phyloP scores from a whole-genome alignment of 345 rosid species.

The Bruguiera sexangula region DNA sequence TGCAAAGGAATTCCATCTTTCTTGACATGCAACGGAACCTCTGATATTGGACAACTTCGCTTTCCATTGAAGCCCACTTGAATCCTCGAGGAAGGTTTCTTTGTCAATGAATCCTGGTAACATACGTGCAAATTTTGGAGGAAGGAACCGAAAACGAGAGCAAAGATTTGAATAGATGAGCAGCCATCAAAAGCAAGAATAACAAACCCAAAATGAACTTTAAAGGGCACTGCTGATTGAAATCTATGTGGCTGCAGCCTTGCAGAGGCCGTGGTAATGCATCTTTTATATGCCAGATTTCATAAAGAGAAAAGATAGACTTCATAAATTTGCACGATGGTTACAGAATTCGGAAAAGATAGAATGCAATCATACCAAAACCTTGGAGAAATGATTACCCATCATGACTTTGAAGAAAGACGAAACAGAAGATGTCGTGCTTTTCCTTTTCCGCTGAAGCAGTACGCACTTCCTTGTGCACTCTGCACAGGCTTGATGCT shows the following conservation, averaged over 20 bases:
- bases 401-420: constrained; percentile 47
- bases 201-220: neutral
- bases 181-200: neutral
- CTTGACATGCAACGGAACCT: constrained; percentile 28
- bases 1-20: constrained; percentile 40
- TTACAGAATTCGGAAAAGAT: no score
- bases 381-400: constrained; percentile 19
- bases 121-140: constrained; percentile 34
- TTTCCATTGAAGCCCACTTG: constrained; percentile 29
- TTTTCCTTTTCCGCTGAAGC: constrained; percentile 17
- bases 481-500: constrained; percentile 24
- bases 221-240: neutral
- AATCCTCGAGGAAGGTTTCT: constrained; percentile 32
- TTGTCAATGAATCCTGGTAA: constrained; percentile 21
- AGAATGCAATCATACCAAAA: constrained; percentile 26
- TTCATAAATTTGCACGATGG: no score
- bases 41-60: constrained; percentile 19
- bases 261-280: neutral
- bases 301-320: no score
- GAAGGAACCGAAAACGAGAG: constrained; percentile 35
- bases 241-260: neutral
- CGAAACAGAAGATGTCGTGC: constrained; percentile 7
- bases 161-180: constrained; percentile 5
- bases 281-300: no score
- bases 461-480: constrained; percentile 27